Evolutionary conservation across 768 basidiomycete species (phyloP).

Genomic region (Dentipellis fragilis): DNA sequence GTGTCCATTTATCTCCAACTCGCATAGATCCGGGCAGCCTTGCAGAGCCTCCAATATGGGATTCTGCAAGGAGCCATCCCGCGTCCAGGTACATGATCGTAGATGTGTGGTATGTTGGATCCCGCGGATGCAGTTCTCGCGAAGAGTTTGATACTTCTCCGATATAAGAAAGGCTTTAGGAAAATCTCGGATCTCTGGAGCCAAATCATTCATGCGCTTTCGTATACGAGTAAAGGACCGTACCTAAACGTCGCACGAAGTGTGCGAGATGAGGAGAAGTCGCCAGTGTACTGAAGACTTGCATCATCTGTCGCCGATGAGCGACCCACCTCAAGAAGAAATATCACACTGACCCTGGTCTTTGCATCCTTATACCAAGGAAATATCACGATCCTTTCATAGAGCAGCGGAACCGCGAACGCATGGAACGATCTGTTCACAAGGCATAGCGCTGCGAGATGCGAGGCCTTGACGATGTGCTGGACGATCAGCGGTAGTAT

Average conservation of each 20-base stretch:
- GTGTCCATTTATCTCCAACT: constrained; percentile 67
- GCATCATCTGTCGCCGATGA: constrained; percentile 37
- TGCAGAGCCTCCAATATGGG: constrained; percentile 45
- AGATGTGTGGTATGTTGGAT: constrained; percentile 55
- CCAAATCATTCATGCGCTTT: neutral
- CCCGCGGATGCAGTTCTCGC: constrained; percentile 34
- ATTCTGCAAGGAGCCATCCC: constrained; percentile 63
- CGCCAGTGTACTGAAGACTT: constrained; percentile 54
- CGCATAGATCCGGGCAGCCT: constrained; percentile 30
- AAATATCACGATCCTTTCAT: constrained; percentile 50
- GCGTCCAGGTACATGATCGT: constrained; percentile 64
- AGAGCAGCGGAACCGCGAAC: constrained; percentile 43
- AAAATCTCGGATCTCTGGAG: constrained; percentile 64
- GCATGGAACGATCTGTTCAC: constrained; percentile 47
- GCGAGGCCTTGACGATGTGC: constrained; percentile 39
- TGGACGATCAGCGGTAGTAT: constrained; percentile 46
- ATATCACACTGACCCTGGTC: constrained; percentile 32
- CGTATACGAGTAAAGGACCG: constrained; percentile 13
- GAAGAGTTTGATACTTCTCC: constrained; percentile 22
- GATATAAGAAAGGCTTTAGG: constrained; percentile 37
- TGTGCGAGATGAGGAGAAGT: constrained; percentile 43
- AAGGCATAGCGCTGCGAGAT: constrained; percentile 42
- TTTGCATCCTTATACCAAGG: constrained; percentile 66
- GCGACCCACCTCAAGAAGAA: neutral
- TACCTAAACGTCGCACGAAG: constrained; percentile 50